Base-by-base conservation (phyloP, 352 stramenopile species). In the Phytopythium kandeliae region DNA sequence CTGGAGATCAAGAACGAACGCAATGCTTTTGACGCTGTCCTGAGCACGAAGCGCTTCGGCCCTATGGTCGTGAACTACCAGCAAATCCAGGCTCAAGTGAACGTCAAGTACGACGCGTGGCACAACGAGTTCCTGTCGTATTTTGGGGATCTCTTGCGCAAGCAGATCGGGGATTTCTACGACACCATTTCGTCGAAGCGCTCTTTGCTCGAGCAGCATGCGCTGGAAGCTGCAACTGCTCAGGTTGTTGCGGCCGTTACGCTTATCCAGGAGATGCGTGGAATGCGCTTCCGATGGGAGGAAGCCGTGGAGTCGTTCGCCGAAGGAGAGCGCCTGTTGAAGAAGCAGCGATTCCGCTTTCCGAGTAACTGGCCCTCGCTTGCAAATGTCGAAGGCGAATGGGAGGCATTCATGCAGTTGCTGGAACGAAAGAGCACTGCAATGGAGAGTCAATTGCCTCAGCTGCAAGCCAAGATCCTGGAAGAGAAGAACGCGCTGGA, bases 31-130 rank as follows among this genome's bases (percentile, higher is more conserved):
- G 97, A 99, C 65, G 89, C 85, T 5, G 62, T 89, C 46, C 70
- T 95, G 60, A 76, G 86, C 73, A 84, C 86, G n/a, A 93, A 93
- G 52, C 58, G 65, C 13, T 99, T 96, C 69, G 97, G 63, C 57
- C 96, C 61, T 11, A 80, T 97, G 53, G 60, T 83, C 5, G 75
- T 97, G 17, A 95, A 97, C 65, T 96, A 96, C 51, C 81, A 96
- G 62, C 84, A 96, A 70, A 85, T 97, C 13, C 89, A 97, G 62
- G 83, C 89, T 3, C 79, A 96, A 62, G 85, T 96, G 41, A 99
- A 98, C 58, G 78, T 99, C 35, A 99, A 99, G 67, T 99, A 99
- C 71, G 97, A 99, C 65, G 96, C 96, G 4, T 99, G 97, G 96
- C 97, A 99, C 62, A 99, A 98, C 52, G 96, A 99, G 56, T 89